Evolutionary conservation across 495 filamentous ascomycete species (phyloP).

Genomic region (Astrothelium macrocarpum): DNA sequence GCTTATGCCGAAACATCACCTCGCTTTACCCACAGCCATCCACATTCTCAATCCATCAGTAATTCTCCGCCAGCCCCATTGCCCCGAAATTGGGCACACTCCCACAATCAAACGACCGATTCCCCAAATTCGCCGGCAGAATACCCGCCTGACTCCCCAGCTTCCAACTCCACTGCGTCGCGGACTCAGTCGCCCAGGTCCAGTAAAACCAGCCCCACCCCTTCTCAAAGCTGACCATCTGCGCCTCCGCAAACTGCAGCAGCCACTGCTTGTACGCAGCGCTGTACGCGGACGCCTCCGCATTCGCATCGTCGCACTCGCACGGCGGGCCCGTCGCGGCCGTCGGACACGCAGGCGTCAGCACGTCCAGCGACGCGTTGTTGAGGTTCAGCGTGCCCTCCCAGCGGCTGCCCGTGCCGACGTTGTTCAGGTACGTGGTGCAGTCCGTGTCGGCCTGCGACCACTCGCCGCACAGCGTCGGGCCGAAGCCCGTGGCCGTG

Average conservation of each 20-base stretch:
- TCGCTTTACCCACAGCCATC: not conserved
- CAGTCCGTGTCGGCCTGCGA: conserved; percentile 98
- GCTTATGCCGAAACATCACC: not conserved
- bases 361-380: conserved; percentile 44
- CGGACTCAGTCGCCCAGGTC: conserved; percentile 76
- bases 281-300: conserved; percentile 56
- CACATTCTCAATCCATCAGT: too few species aligned
- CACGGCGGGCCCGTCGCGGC: conserved; percentile 46
- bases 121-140: conserved; percentile 69
- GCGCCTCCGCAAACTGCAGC: conserved; percentile 82
- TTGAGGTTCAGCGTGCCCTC: conserved; percentile 63
- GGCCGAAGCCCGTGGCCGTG: conserved; percentile 74
- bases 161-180: conserved; percentile 91
- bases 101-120: conserved; percentile 66
- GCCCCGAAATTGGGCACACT: conserved; percentile 60
- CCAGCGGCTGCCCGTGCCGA: conserved; percentile 82
- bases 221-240: conserved; percentile 85
- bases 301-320: conserved; percentile 66
- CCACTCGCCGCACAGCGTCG: conserved; percentile 97
- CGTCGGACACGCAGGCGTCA: conserved; percentile 62
- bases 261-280: conserved; percentile 76
- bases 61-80: conserved; percentile 55
- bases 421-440: conserved; percentile 77
- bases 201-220: conserved; percentile 98
- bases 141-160: conserved; percentile 73